Base-by-base conservation (phyloP, 2,329 filamentous ascomycete genomes). In the Nothopassalora personata region DNA sequence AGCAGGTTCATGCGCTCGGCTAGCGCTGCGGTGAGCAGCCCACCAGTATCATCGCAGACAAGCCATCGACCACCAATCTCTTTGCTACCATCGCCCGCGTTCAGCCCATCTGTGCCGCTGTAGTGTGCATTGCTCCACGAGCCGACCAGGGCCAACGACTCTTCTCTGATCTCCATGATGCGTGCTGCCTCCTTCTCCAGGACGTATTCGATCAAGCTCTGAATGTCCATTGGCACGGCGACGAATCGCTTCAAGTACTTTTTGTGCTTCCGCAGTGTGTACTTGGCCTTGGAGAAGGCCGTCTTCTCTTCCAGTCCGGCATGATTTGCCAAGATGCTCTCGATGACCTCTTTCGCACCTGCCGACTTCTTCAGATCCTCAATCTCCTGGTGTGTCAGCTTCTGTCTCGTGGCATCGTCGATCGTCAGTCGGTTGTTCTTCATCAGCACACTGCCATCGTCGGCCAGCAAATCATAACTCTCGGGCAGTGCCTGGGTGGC, bases 241-340 rank as follows among this genome's bases (percentile, higher is more conserved):
- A 89, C 90, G 70, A 99, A 97, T 11, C 91, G 82, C 68, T 89
- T 87, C 64, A 97, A 83, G 72, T 96, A 97, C 75, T 99, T 99
- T 72, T 87, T 92, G 64, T 90, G 88, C 78, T 99, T 99, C 49
- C 96, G 81, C 18, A 97, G 79, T 70, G 94, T 96, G 76, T 99
- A 99, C 74, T 99, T 99, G 47, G 93, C 92, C 59, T 97, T 79
- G 2, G 91, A 95, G 70, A 95, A 99, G 0, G 86, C 82, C 0
- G 94, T 97, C 80, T 99, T 99, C 77, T 97, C 89, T 66, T 96
- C 91, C 47, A 99, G 82, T 1, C 88, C 89, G 18, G 89, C 87
- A 74, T 99, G 94, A 47, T 91, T 94, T 31, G 91, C 82, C 74
- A 99, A 83, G 28, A 99, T 85, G 75, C 92, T 96, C n/a, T 90